Conservation (phyloP, 2,329 filamentous ascomycete species). For the Aspergillus niger region DNA sequence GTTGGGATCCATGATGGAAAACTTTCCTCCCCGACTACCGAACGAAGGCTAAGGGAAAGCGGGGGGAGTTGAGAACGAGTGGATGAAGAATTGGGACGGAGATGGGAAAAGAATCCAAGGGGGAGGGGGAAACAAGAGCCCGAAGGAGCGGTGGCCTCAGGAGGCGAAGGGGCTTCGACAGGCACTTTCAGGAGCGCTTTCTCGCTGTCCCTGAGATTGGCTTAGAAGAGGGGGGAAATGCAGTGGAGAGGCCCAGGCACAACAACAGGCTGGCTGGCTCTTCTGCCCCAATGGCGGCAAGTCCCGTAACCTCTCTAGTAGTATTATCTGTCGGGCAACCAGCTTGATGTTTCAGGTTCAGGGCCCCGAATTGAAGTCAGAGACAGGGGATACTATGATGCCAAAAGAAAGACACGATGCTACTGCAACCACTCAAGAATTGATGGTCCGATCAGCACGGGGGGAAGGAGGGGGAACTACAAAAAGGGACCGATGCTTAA, state of each 20-base stretch:
- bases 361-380: background rate
- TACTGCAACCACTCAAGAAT: background rate
- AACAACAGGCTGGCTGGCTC: too few species aligned
- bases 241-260: slow-evolving; percentile 1
- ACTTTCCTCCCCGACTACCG: slow-evolving; percentile 49
- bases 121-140: slow-evolving; percentile 15
- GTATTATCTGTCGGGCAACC: background rate
- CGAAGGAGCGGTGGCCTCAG: slow-evolving; percentile 22
- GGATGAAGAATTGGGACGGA: slow-evolving; percentile 9
- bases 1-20: slow-evolving; percentile 54
- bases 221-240: background rate
- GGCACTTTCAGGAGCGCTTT: slow-evolving; percentile 12
- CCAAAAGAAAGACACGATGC: background rate
- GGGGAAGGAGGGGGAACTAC: background rate
- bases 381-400: background rate
- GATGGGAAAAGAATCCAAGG: slow-evolving; percentile 13
- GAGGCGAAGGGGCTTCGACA: slow-evolving; percentile 8
- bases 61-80: background rate
- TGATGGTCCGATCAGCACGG: background rate
- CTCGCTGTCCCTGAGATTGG: slow-evolving; percentile 1
- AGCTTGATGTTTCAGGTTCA: background rate
- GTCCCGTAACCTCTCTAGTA: background rate
- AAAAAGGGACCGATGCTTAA: background rate
- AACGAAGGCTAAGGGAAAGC: slow-evolving; percentile 1
- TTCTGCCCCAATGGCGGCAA: too few species aligned